Evolutionary conservation across 257 asterid genomes (phyloP).

Genomic region (Ilex aquifolium): DNA sequence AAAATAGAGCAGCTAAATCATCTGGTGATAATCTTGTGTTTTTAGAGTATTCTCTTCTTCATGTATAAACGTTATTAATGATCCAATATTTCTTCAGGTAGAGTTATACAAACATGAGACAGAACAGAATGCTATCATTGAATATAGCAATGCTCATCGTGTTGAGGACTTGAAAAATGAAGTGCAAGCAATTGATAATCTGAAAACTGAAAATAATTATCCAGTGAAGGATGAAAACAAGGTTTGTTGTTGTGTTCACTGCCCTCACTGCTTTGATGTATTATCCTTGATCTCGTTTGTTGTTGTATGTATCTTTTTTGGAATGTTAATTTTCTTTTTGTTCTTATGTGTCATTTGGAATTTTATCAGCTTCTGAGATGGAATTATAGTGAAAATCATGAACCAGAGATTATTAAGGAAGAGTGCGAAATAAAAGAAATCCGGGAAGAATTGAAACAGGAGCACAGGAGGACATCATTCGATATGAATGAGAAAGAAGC

Average conservation of each 20-base stretch:
- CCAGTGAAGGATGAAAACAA: conserved; percentile 25
- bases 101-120: conserved; percentile 43
- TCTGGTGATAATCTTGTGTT: conserved; percentile 32
- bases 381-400: conserved; percentile 35
- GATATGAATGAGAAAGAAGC: conserved; percentile 55
- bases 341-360: background rate
- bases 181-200: conserved; percentile 36
- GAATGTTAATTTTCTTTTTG: background rate
- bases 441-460: conserved; percentile 20
- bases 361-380: conserved; percentile 56
- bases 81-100: conserved; percentile 44
- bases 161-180: conserved; percentile 27
- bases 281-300: background rate
- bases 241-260: conserved; percentile 22
- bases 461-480: conserved; percentile 24
- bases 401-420: conserved; percentile 46
- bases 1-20: conserved; percentile 65
- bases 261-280: background rate
- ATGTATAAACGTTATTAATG: conserved; percentile 6
- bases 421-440: conserved; percentile 53
- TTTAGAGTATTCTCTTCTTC: background rate
- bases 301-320: background rate
- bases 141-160: conserved; percentile 25
- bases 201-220: conserved; percentile 21
- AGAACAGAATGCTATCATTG: conserved; percentile 21